Percentiles rank a stretch among this genome's conserved stretches.
phyloP scores from a whole-genome alignment of 805 yeast species.

The Spathaspora sp. region DNA sequence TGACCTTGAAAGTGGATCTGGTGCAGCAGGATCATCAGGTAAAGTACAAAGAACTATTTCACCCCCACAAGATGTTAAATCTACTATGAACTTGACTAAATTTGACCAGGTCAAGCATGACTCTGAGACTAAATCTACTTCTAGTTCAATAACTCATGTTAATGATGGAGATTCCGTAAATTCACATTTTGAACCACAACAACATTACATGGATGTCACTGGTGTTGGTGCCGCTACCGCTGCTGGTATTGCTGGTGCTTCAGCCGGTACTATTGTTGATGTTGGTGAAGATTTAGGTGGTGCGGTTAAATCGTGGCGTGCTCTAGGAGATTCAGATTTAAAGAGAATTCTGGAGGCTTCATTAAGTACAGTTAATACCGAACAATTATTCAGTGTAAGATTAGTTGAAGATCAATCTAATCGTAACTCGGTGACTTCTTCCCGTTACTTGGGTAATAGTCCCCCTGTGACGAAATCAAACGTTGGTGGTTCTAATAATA shows the following conservation, averaged over 20 bases:
- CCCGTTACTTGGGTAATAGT: slow-evolving; percentile 20
- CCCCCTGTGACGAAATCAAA: slow-evolving; percentile 6
- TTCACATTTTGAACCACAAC: not conserved
- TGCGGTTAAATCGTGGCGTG: slow-evolving; percentile 43
- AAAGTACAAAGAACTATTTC: slow-evolving; percentile 17
- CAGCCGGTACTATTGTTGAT: slow-evolving; percentile 3
- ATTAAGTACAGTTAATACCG: slow-evolving; percentile 80
- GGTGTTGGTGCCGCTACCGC: slow-evolving; percentile 12
- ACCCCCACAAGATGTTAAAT: slow-evolving; percentile 1
- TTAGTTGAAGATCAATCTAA: slow-evolving; percentile 56
- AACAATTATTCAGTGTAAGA: slow-evolving; percentile 74
- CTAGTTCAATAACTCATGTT: slow-evolving; percentile 6
- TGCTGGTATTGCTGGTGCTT: slow-evolving; percentile 12
- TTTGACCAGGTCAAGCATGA: slow-evolving; percentile 9
- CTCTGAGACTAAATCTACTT: not conserved
- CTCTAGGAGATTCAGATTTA: slow-evolving; percentile 29
- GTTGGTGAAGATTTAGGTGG: slow-evolving; percentile 15
- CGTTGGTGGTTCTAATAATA: slow-evolving; percentile 14
- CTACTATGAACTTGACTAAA: slow-evolving; percentile 18
- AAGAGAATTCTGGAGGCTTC: slow-evolving; percentile 66
- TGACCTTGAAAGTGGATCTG: slow-evolving; percentile 12
- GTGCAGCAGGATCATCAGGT: too few species aligned
- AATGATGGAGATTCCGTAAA: slow-evolving; percentile 9
- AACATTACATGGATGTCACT: slow-evolving; percentile 1
- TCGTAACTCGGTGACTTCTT: slow-evolving; percentile 28